phyloP scores from a whole-genome alignment of 2,329 filamentous ascomycete genomes.

The Raffaelea ambrosiae region DNA sequence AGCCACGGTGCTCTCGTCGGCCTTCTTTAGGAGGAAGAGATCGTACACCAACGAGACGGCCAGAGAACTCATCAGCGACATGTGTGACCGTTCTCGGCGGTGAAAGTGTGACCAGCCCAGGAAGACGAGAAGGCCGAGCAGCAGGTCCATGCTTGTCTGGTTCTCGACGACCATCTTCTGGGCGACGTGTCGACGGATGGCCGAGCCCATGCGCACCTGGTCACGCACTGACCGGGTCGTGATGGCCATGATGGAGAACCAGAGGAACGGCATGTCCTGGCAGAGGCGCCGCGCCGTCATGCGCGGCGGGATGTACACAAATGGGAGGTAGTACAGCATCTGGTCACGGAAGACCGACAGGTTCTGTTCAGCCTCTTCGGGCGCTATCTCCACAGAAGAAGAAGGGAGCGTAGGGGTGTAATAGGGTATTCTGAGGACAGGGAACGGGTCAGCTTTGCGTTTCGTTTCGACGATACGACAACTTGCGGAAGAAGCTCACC shows the following conservation, averaged over 20 bases:
- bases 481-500: too few species aligned
- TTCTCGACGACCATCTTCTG: constrained; percentile 1
- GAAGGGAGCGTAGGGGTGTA: too few species aligned
- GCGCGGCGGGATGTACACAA: background rate
- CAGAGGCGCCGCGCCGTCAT: background rate
- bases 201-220: too few species aligned
- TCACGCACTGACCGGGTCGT: background rate
- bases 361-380: background rate
- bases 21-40: too few species aligned
- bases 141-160: background rate
- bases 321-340: background rate
- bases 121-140: background rate
- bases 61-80: too few species aligned
- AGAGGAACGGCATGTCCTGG: background rate
- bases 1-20: too few species aligned
- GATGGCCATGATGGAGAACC: background rate
- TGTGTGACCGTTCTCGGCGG: too few species aligned
- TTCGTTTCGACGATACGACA: too few species aligned
- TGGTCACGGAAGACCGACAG: background rate
- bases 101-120: background rate
- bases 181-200: background rate
- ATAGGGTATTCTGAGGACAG: too few species aligned
- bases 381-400: too few species aligned
- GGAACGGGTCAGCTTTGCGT: too few species aligned
- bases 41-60: too few species aligned